Conservation (phyloP, 148 eudicot genomes). For the Euryodendron excelsum region DNA sequence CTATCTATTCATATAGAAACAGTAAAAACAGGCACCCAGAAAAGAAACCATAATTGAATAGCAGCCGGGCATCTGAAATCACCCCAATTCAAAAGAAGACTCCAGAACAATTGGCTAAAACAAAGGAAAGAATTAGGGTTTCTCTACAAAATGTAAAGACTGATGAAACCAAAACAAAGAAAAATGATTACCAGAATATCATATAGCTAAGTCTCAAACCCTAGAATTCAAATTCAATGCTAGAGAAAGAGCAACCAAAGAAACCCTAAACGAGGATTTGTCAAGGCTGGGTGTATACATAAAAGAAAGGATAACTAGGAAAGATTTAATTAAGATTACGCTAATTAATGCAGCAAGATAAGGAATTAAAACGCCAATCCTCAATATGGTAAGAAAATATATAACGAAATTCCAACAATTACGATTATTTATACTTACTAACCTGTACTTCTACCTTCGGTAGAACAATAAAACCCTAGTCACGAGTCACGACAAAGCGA, state of each 20-base stretch:
- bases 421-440: not conserved
- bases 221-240: conserved; percentile 5
- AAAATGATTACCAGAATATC: not conserved
- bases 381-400: not conserved
- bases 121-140: not conserved
- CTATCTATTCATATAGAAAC: not conserved
- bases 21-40: not conserved
- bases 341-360: conserved; percentile 5
- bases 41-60: not conserved
- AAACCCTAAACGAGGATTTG: not conserved
- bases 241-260: not conserved
- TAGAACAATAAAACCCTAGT: too few species aligned
- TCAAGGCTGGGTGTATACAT: not conserved
- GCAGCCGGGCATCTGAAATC: not conserved
- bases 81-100: not conserved
- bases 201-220: not conserved
- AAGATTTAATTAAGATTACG: conserved; percentile 1
- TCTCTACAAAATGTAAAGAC: not conserved
- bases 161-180: not conserved
- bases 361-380: not conserved
- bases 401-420: not conserved
- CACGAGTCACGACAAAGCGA: too few species aligned
- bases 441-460: too few species aligned
- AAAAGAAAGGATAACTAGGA: not conserved
- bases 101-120: not conserved